These are phyloP conservation scores for Lophiotrema nucula DNA, from an alignment of 495 filamentous ascomycete genomes.

Conservation along the genomic window DNA sequence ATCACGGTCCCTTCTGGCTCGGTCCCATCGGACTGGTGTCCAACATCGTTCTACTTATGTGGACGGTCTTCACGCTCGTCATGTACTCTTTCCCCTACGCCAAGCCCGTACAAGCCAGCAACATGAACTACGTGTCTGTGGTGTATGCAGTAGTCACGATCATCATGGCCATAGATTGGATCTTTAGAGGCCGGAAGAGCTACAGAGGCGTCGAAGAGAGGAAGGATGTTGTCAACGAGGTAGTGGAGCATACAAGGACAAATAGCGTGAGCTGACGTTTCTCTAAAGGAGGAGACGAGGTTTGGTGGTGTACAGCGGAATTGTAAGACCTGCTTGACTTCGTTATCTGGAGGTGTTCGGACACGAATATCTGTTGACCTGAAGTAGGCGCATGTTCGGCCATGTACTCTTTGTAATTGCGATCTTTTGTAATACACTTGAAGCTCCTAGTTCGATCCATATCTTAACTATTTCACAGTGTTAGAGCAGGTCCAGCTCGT, in stretches of 20 bases:
- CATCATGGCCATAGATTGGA: slow-evolving; percentile 35
- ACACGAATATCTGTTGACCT: no score
- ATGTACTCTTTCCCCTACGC: slow-evolving; percentile 40
- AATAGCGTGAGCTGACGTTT: slow-evolving; percentile 22
- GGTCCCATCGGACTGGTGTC: slow-evolving; percentile 33
- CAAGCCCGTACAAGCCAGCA: slow-evolving; percentile 31
- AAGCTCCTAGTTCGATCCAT: no score
- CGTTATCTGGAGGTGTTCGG: no score
- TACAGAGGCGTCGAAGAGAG: slow-evolving; percentile 29
- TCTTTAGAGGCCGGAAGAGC: slow-evolving; percentile 30
- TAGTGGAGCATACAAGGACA: slow-evolving; percentile 17
- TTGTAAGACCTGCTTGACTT: no score
- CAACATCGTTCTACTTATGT: slow-evolving; percentile 35
- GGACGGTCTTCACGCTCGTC: slow-evolving; percentile 39
- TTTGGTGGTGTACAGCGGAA: no score
- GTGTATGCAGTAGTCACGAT: slow-evolving; percentile 34
- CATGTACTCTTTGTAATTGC: no score
- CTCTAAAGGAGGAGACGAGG: no score
- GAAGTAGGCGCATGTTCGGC: no score
- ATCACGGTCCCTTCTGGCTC: slow-evolving; percentile 39
- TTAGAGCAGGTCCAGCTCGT: no score
- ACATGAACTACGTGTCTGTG: slow-evolving; percentile 38
- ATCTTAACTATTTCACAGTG: no score
- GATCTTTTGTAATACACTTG: no score
- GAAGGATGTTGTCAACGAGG: slow-evolving; percentile 14